These are phyloP conservation scores for Fusarium drepaniforme DNA, from an alignment of 2,329 filamentous ascomycete species.

Conservation along the genomic window DNA sequence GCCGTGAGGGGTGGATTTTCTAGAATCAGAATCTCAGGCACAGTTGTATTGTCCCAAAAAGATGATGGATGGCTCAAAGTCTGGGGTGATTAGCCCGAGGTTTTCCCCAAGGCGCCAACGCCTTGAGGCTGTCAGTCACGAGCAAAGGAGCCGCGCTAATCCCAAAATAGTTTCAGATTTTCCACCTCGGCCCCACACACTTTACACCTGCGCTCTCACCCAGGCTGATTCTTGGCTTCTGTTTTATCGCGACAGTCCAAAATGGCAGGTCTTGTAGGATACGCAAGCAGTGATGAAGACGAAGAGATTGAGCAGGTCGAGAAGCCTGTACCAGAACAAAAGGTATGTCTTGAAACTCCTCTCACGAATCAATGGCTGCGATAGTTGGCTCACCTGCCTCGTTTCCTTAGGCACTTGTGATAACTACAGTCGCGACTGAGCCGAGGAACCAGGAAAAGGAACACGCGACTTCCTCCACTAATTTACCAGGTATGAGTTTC, in stretches of 20 bases:
- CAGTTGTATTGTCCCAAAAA: slow-evolving; percentile 13
- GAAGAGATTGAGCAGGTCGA: slow-evolving; percentile 47
- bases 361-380: background rate
- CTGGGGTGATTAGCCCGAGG: slow-evolving; percentile 27
- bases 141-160: slow-evolving; percentile 30
- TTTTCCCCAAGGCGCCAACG: slow-evolving; percentile 21
- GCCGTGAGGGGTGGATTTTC: slow-evolving; percentile 8
- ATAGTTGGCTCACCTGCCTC: slow-evolving; percentile 7
- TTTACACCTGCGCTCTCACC: slow-evolving; percentile 10
- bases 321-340: slow-evolving; percentile 3
- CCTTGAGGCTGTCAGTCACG: background rate
- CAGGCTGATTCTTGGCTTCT: background rate
- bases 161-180: slow-evolving; percentile 23
- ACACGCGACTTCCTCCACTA: background rate
- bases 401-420: slow-evolving; percentile 14
- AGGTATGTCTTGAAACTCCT: slow-evolving; percentile 18
- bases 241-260: slow-evolving; percentile 29
- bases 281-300: slow-evolving; percentile 66
- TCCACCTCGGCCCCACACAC: slow-evolving; percentile 25
- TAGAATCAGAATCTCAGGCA: slow-evolving; percentile 19
- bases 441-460: slow-evolving; percentile 7
- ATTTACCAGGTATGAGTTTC: slow-evolving; percentile 15
- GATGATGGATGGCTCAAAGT: slow-evolving; percentile 26
- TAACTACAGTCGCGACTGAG: background rate
- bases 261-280: slow-evolving; percentile 61